A percentile compares a stretch with the other conserved stretches of the same genome.
phyloP scores from a whole-genome alignment of 2,329 filamentous ascomycete species.

The Fusarium phyllophilum region DNA sequence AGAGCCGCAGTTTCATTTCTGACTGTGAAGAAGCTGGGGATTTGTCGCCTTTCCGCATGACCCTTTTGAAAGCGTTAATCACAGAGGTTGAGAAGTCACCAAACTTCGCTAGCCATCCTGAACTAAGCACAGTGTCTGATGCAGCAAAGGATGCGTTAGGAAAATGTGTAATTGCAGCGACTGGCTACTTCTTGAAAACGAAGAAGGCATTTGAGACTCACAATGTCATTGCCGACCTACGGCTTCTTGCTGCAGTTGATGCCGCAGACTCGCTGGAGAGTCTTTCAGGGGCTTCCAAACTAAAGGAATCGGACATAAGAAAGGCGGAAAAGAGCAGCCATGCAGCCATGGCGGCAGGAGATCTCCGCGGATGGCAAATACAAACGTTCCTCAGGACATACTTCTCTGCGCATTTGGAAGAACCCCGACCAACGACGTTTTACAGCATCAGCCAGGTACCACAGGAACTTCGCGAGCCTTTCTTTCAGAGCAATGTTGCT shows the following conservation, averaged over 20 bases:
- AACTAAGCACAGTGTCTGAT: conserved; percentile 38
- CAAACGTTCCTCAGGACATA: conserved; percentile 56
- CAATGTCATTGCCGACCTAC: conserved; percentile 37
- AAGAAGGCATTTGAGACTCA: conserved; percentile 45
- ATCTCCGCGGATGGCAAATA: conserved; percentile 58
- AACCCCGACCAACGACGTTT: conserved; percentile 49
- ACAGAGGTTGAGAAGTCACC: conserved; percentile 44
- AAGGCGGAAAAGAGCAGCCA: conserved; percentile 51
- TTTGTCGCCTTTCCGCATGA: conserved; percentile 48
- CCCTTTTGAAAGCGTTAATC: conserved; percentile 50
- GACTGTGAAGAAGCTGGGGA: conserved; percentile 36
- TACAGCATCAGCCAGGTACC: conserved; percentile 45
- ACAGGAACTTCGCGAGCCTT: conserved; percentile 43
- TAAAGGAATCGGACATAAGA: conserved; percentile 47
- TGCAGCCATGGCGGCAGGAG: conserved; percentile 48
- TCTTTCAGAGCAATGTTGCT: conserved; percentile 48
- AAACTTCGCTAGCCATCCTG: conserved; percentile 40
- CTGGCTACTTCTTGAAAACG: conserved; percentile 44
- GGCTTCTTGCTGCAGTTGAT: conserved; percentile 49
- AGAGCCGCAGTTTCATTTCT: conserved; percentile 42
- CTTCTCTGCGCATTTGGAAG: conserved; percentile 47
- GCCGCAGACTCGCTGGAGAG: conserved; percentile 42
- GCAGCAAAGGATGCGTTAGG: conserved; percentile 44
- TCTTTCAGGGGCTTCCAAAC: conserved; percentile 32
- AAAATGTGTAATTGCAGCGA: conserved; percentile 40